Base-by-base conservation (phyloP, 139 green algal species). In the Ostreobium quekettii region DNA sequence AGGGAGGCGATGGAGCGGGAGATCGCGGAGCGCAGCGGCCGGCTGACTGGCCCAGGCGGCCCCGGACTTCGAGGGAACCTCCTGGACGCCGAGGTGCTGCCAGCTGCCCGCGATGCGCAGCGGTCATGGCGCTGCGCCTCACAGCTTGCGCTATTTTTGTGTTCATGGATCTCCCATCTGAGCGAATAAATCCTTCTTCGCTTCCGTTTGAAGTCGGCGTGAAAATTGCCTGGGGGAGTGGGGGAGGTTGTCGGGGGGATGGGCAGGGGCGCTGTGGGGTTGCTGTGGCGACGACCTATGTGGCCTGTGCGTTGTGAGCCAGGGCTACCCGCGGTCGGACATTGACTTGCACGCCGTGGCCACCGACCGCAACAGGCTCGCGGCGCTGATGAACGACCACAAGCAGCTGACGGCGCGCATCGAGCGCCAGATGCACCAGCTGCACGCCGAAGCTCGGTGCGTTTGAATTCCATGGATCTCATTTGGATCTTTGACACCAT, bases 281-380 rank as follows among this genome's bases (percentile, higher is more conserved):
- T 30, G 19, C 1, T 26, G 65, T 60, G 42, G 42, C 19, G 42
- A 53, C n/a, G 42, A 19, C 19, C 29, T 22, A 47, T 61, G 67
- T 28, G 32, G 4, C 37, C 24, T 65, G 6, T 32, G 49, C 30
- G 24, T 32, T 67, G 58, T 46, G 0, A 0, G 74, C 61, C 75
- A 95, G 89, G 89, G 89, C 26, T 95, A 83, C 42, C 89, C 89
- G 0, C 60, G 88, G 0, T 63, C 74, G 29, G 87, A 96, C 71
- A 81, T 96, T 0, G 87, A 95, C 60, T 63, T 95, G 19, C 26
- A 63, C 3, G 62, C 72, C 24, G 77, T 95, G 1, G 72, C 89
- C 1, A 69, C 48, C 1, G 86, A 95, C 47, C 74, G 89, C 5
- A 74, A 94, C 59, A 68, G 78, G 7, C 30, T 84, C 28, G 78